Conservation (phyloP, 1,139 yeast species). For the Protomyces gravidus region DNA sequence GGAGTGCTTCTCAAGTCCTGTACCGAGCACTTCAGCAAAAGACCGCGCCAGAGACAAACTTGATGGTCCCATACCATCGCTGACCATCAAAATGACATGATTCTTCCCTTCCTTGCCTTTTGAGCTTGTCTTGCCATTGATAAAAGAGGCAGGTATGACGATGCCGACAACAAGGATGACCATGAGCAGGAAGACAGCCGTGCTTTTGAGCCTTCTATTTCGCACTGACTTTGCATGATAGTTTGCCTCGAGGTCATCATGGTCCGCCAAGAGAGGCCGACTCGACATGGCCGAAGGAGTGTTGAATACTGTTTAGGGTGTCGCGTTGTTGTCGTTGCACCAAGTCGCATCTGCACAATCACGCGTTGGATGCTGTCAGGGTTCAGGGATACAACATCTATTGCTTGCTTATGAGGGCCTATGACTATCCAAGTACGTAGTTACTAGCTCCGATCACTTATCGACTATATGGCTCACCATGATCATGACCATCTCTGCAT, state of each 20-base stretch:
- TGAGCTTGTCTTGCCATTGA: neutral
- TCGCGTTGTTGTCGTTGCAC: too few relatives aligned
- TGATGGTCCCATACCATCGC: slow-evolving; percentile 65
- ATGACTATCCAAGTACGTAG: too few relatives aligned
- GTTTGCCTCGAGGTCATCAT: neutral
- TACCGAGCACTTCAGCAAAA: slow-evolving; percentile 38
- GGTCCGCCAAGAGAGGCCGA: neutral
- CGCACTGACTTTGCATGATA: neutral
- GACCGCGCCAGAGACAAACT: slow-evolving; percentile 70
- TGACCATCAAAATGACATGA: slow-evolving; percentile 1
- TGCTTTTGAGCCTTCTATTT: neutral
- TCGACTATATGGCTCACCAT: too few relatives aligned
- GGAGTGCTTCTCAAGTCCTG: neutral
- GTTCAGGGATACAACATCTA: too few relatives aligned
- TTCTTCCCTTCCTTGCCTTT: neutral
- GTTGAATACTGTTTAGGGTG: too few relatives aligned
- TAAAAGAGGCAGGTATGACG: neutral
- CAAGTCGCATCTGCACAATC: too few relatives aligned
- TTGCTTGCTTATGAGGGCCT: too few relatives aligned
- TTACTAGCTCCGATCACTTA: too few relatives aligned
- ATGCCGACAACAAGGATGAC: neutral
- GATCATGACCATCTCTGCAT: too few relatives aligned
- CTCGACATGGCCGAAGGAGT: too few relatives aligned
- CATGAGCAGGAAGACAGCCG: neutral
- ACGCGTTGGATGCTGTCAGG: too few relatives aligned